phyloP scores from a whole-genome alignment of 345 rosid genomes.

The Punica granatum region DNA sequence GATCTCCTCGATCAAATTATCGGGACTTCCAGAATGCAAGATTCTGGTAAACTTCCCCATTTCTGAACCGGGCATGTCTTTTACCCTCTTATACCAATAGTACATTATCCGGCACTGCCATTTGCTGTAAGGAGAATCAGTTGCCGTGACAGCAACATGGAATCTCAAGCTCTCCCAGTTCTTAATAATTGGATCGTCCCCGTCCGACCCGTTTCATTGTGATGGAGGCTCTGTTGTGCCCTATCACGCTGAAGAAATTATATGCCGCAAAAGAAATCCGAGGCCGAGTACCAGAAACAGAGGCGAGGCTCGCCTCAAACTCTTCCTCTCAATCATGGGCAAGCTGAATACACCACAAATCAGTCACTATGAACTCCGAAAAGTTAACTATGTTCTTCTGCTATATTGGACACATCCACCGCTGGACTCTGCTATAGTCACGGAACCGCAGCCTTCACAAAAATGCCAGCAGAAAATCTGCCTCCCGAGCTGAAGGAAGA shows the following conservation, averaged over 20 bases:
- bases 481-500: not conserved
- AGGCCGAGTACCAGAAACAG: conserved; percentile 38
- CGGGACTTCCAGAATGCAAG: conserved; percentile 70
- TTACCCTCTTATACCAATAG: conserved; percentile 64
- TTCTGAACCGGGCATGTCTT: conserved; percentile 61
- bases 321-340: conserved; percentile 35
- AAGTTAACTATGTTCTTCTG: not conserved
- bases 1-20: conserved; percentile 62
- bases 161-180: conserved; percentile 22
- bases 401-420: not conserved
- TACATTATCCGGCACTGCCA: conserved; percentile 82
- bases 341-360: not conserved
- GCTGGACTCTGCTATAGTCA: not conserved
- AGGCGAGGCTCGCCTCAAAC: conserved; percentile 39
- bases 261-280: conserved; percentile 49
- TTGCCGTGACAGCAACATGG: conserved; percentile 70
- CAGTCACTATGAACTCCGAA: not conserved
- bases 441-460: not conserved
- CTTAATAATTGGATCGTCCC: conserved; percentile 2
- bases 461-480: not conserved
- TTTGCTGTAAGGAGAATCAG: conserved; percentile 61
- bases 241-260: conserved; percentile 38
- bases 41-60: conserved; percentile 74
- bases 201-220: conserved; percentile 6
- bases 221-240: conserved; percentile 13